Evolutionary conservation across 1,284 basidiomycete species (phyloP).

Genomic region (Boletus semigastroideus): DNA sequence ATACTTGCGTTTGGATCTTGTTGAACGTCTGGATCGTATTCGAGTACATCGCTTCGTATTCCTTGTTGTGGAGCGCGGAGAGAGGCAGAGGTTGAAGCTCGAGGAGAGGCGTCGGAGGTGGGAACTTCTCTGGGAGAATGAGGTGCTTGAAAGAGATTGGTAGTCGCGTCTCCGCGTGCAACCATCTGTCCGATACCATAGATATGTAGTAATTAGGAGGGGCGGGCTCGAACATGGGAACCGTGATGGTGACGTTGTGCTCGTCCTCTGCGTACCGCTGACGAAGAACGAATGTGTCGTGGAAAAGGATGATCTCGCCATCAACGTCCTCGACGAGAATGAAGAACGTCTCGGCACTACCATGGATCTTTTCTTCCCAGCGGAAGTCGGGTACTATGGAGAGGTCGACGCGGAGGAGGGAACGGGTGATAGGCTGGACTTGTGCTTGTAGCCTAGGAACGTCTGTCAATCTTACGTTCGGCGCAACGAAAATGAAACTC

Average conservation of each 20-base stretch:
- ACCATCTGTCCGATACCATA: constrained; percentile 92
- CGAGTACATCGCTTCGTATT: constrained; percentile 85
- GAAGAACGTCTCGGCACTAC: constrained; percentile 85
- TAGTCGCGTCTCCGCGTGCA: constrained; percentile 91
- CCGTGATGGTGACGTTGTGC: constrained; percentile 92
- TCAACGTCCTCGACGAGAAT: constrained; percentile 97
- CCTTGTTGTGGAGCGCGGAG: constrained; percentile 88
- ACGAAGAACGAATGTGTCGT: constrained; percentile 89
- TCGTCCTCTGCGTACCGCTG: constrained; percentile 92
- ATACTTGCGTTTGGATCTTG: constrained; percentile 99
- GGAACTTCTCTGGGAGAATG: constrained; percentile 97
- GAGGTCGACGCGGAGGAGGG: constrained; percentile 84
- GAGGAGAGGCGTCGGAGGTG: constrained; percentile 87
- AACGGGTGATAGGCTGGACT: constrained; percentile 91
- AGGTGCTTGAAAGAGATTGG: constrained; percentile 98
- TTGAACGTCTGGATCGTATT: constrained; percentile 84
- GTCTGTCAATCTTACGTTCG: not conserved
- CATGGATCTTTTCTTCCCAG: constrained; percentile 96
- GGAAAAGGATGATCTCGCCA: constrained; percentile 93
- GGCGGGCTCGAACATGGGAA: constrained; percentile 95
- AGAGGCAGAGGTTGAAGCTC: constrained; percentile 92
- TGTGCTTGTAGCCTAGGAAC: constrained; percentile 77
- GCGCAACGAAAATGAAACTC: constrained; percentile 32
- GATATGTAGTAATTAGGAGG: constrained; percentile 99
- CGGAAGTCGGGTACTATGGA: constrained; percentile 95